phyloP scores from a whole-genome alignment of 495 filamentous ascomycete species.

The Talaromyces liani region DNA sequence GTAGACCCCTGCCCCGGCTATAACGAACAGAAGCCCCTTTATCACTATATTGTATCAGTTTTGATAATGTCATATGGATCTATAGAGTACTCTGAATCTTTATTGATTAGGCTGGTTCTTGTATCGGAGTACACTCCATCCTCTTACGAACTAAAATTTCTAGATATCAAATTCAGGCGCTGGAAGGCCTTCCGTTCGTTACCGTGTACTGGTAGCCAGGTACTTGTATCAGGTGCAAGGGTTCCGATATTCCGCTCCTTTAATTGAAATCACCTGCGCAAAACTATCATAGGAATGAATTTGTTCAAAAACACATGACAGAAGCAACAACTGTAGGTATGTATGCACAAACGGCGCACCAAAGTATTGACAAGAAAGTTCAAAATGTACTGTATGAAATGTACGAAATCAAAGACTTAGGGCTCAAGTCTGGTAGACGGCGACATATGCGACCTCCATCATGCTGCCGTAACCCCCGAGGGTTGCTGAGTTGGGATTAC shows the following conservation, averaged over 20 bases:
- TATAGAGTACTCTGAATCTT: too few species aligned
- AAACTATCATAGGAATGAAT: neutral
- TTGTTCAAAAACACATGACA: neutral
- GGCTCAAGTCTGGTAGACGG: slow-evolving; percentile 3
- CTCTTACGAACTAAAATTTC: too few species aligned
- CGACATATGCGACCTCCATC: slow-evolving; percentile 9
- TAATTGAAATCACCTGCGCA: neutral
- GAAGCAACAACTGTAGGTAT: neutral
- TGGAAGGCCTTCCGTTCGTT: too few species aligned
- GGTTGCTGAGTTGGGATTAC: slow-evolving; percentile 1
- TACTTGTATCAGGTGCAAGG: neutral
- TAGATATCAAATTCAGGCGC: too few species aligned
- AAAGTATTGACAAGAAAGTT: neutral
- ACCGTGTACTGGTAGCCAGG: too few species aligned
- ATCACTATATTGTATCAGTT: too few species aligned
- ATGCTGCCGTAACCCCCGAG: slow-evolving; percentile 8
- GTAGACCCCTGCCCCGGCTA: too few species aligned
- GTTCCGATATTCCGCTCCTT: neutral
- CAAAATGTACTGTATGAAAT: neutral
- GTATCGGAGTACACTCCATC: too few species aligned
- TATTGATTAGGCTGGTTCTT: too few species aligned
- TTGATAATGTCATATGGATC: too few species aligned
- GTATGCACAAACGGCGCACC: neutral
- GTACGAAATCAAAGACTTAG: too few species aligned
- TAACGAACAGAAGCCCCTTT: too few species aligned